Percentiles rank a stretch among this genome's conserved stretches.
phyloP scores from a whole-genome alignment of 371 early-diverging fungal species.

The Phascolomyces articulosus region DNA sequence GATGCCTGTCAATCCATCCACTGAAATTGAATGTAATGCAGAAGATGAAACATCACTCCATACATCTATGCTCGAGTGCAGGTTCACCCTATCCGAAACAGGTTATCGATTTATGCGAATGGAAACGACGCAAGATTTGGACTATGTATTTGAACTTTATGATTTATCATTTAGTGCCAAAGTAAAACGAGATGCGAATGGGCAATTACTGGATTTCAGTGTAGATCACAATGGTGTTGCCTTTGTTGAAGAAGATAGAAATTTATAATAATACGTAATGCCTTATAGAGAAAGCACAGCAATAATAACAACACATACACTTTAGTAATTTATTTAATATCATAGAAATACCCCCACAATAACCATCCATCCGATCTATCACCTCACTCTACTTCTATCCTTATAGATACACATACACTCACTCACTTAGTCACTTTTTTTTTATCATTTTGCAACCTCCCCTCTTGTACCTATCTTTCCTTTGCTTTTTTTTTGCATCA shows the following conservation, averaged over 20 bases:
- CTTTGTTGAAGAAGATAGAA: conserved; percentile 1
- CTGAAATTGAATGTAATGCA: conserved; percentile 12
- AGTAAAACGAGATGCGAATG: conserved; percentile 39
- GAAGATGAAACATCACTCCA: neutral
- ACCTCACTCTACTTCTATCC: neutral
- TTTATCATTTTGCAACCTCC: neutral
- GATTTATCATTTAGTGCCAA: conserved; percentile 51
- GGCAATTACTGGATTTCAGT: conserved; percentile 26
- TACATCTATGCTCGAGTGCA: conserved; percentile 33
- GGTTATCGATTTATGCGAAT: conserved; percentile 55
- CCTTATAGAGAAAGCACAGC: neutral
- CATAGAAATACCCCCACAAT: neutral
- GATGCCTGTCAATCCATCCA: conserved; percentile 29
- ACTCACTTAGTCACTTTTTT: neutral
- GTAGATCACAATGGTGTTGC: neutral
- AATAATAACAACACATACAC: neutral
- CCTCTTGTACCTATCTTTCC: neutral
- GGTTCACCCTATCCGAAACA: conserved; percentile 41
- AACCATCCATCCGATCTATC: neutral
- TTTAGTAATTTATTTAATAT: neutral
- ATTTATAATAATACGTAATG: neutral
- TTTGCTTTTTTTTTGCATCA: neutral
- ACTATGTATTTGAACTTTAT: conserved; percentile 40
- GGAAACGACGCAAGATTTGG: conserved; percentile 35
- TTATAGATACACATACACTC: neutral